Base-by-base conservation (phyloP, 2,329 filamentous ascomycete genomes). In the Arthroderma sp. region DNA sequence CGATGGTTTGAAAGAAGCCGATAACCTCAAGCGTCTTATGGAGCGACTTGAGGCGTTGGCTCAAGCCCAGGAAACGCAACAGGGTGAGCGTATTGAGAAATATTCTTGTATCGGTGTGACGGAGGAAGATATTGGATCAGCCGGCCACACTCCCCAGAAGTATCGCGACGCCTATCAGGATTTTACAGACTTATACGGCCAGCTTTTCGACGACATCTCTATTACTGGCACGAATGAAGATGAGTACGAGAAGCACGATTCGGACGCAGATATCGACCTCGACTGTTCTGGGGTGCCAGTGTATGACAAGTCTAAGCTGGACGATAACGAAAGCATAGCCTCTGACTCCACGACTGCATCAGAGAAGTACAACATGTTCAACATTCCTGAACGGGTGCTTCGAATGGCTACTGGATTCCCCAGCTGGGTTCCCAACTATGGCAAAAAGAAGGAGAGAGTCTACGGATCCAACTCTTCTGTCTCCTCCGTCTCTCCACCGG, bases 81-180 rank as follows among this genome's bases (percentile, higher is more conserved):
- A 25, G 9, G 37, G 23, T 15, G 9, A 6, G 5, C 51, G 51
- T 15, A 15, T 23, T 4, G 51, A 54, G 17, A 54, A 54, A n/a
- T 54, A 54, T 15, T 7, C 31, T 5, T 21, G 17, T 39, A 19
- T 54, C 37, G 17, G 33, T 4, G n/a, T 39, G 13, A 15, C 31
- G 17, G 51, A 21, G 33, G 11, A 17, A 4, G 31, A 54, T 9
- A 44, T 55, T 35, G 54, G 54, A 21, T 43, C 37, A 1, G 21
- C 37, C 23, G 54, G 54, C 2, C 37, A 55, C 8, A 55, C 54
- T 13, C 38, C 54, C 4, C 37, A 55, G 25, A 8, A 21, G 7
- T 55, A 43, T 31, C 54, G 54, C 3, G 37, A 55, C 17, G 25
- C 37, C 5, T 55, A 43, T n/a, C 37, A 43, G 25, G 54, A 55